Evolutionary conservation across 148 eudicot genomes (phyloP), one percentile per base, ranked within the genome.

Genomic region (Rhododendron mucronatum): DNA sequence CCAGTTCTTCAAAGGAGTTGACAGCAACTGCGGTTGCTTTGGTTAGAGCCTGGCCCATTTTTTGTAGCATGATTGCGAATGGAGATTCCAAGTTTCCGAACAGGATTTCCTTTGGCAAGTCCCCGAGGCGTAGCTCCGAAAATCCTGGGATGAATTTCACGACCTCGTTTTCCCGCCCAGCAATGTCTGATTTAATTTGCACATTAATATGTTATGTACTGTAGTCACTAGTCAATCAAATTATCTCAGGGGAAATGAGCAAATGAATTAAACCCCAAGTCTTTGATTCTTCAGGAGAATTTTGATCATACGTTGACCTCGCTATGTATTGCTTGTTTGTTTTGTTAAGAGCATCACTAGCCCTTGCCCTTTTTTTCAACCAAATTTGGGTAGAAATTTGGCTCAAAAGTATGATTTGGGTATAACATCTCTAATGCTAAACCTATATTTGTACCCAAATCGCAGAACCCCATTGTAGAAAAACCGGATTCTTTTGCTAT

Each of bases 1-100:
- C 90, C 63, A 93, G 74, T 61, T 92, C 95, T 82, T 91, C 91
- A 26, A 90, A 93, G 26, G 93, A 90, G 78, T 90, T 93, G 0
- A 91, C 47, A 51, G 86, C 77, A 21, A 92, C 87, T 30, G 91
- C 92, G 2, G 89, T 69, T 78, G 95, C 91, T 57, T 84, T 81
- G 5, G 90, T 87, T 28, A 93, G 81, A 35, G 53, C 87, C 39
- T 74, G 78, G 4, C 86, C 90, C 93, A 93, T 91, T 78, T 89
- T 86, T 71, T 93, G 85, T 35, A 90, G 67, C 88, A 91, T 86
- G 51, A 75, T 5, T 1, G 90, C 26, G 35, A 91, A 65, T 8
- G 88, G 83, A 18, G 92, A 85, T 6, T 85, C 84, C 41, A 84
- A 59, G 51, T 90, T 86, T 61, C 88, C 91, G 1, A 51, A 44